Evolutionary conservation across 2,329 filamentous ascomycete genomes (phyloP).

Genomic region (Pseudocercospora musae): DNA sequence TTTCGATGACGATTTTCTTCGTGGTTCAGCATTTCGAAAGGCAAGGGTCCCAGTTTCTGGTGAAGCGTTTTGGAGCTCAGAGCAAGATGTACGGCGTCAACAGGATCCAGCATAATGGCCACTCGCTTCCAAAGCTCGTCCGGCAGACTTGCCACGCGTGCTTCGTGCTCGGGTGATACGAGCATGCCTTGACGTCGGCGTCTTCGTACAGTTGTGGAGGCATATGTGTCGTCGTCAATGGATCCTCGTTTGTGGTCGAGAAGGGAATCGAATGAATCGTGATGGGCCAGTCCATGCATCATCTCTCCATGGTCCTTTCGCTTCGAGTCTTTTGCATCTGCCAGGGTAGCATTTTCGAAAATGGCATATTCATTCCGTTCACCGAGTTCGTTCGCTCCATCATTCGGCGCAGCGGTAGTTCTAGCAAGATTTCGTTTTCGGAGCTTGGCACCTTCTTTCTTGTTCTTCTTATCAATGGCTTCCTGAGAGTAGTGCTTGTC

Average conservation of each 20-base stretch:
- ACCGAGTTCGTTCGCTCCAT: constrained; percentile 33
- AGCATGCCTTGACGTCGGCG: constrained; percentile 13
- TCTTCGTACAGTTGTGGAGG: not conserved
- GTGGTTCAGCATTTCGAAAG: constrained; percentile 40
- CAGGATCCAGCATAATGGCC: constrained; percentile 40
- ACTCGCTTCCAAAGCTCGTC: constrained; percentile 47
- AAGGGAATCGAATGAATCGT: constrained; percentile 37
- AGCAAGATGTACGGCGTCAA: constrained; percentile 50
- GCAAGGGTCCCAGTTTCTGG: constrained; percentile 40
- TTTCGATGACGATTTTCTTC: constrained; percentile 47
- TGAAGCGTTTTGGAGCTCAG: constrained; percentile 49
- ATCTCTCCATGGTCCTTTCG: constrained; percentile 37
- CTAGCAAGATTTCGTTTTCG: constrained; percentile 19
- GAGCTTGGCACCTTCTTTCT: constrained; percentile 22
- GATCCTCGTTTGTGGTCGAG: constrained; percentile 21
- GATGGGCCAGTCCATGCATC: constrained; percentile 38
- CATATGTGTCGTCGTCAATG: constrained; percentile 4
- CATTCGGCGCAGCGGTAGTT: constrained; percentile 8
- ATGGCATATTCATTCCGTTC: constrained; percentile 32
- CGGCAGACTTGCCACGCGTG: constrained; percentile 46
- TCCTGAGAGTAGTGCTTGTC: constrained; percentile 30
- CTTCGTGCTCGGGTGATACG: constrained; percentile 35
- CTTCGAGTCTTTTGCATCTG: constrained; percentile 14
- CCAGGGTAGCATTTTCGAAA: constrained; percentile 27
- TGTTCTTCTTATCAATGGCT: constrained; percentile 27